These are phyloP conservation scores for Claviceps maximensis DNA, from an alignment of 2,329 filamentous ascomycete species.

Conservation along the genomic window DNA sequence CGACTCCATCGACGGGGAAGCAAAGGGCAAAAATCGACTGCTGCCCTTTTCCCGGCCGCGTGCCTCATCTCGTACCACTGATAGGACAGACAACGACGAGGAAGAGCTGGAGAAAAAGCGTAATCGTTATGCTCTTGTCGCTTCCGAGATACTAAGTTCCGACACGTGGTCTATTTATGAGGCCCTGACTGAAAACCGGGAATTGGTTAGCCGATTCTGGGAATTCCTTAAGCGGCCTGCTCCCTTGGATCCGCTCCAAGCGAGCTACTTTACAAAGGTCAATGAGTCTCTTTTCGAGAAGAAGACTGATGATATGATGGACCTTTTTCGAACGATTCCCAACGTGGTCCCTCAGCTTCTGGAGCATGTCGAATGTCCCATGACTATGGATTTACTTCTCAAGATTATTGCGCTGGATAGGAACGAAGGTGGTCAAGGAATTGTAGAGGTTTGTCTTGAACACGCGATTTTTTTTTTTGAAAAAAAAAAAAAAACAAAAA, in stretches of 20 bases:
- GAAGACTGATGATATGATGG: constrained; percentile 95
- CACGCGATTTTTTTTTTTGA: no score
- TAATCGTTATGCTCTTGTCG: constrained; percentile 85
- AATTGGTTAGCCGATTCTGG: constrained; percentile 77
- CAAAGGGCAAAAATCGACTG: constrained; percentile 30
- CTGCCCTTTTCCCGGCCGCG: constrained; percentile 38
- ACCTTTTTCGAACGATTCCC: constrained; percentile 72
- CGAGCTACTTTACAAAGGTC: constrained; percentile 96
- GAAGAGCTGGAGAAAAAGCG: constrained; percentile 83
- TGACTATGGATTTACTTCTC: constrained; percentile 93
- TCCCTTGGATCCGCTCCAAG: constrained; percentile 82
- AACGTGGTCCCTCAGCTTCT: constrained; percentile 74
- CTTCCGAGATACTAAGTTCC: constrained; percentile 85
- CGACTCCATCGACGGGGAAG: constrained; percentile 37
- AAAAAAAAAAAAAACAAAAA: not conserved
- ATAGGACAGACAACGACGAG: constrained; percentile 35
- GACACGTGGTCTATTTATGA: constrained; percentile 97
- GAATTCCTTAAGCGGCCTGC: constrained; percentile 71
- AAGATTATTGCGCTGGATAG: constrained; percentile 97
- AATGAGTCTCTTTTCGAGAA: constrained; percentile 96
- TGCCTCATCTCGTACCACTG: constrained; percentile 38
- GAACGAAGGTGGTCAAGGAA: constrained; percentile 77
- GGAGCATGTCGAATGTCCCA: constrained; percentile 88
- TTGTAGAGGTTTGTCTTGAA: constrained; percentile 62
- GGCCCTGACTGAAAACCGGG: constrained; percentile 73